Evolutionary conservation across 345 rosid genomes (phyloP), one percentile per base, ranked within the genome.

Genomic region (Populus tremula): DNA sequence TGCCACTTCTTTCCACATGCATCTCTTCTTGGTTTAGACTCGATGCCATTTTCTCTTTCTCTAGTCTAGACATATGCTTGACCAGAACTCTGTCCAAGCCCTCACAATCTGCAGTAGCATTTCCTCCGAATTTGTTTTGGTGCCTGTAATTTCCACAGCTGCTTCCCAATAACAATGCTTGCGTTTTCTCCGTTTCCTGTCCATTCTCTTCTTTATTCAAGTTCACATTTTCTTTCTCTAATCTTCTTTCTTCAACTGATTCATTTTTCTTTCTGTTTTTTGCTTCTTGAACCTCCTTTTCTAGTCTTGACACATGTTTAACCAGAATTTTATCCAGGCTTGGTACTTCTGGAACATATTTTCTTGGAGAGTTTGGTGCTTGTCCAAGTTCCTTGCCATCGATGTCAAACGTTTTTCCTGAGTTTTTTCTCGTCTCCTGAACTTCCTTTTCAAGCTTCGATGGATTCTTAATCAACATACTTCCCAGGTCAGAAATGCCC

Each of bases 251-350:
- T 33, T 62, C 78, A 63, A 18, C 64, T 8, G 9, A 67, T 59
- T 79, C 86, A 56, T 82, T 74, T 79, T 84, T 84, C 84, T 81
- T 88, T 71, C 81, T 89, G 78, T 73, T 88, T 81, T 84, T 95
- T 29, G 94, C 97, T 85, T 91, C 94, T 67, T 89, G 89, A 45
- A 95, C 89, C 83, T 93, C 98, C 73, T 84, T 90, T 89, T 95
- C 99, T 49, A 95, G 93, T 83, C 88, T 86, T 1, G 96, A 89
- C 23, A 91, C 88, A 72, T 78, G 96, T 71, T 88, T 91, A 68
- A 95, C 89, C 53, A 95, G 86, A 85, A 86, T 83, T 85, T 89
- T 89, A 72, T 91, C 98, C 73, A 94, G 82, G 86, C 97, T 87
- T 18, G 93, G 92, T 69, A 87, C 80, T 72, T 87, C 89, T n/a